phyloP scores from a whole-genome alignment of 169 alveolate genomes.

The Cryptosporidium xiaoi region DNA sequence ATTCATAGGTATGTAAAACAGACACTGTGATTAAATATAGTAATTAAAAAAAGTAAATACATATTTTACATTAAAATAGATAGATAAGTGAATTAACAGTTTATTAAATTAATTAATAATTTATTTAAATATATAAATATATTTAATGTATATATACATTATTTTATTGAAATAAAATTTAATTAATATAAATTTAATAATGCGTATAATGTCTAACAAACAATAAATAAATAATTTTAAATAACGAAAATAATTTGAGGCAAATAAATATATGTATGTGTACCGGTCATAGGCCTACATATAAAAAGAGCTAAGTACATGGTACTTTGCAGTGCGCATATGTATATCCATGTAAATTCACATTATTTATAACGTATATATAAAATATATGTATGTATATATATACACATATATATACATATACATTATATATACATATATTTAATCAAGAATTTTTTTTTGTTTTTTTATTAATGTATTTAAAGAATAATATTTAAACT shows the following conservation, averaged over 20 bases:
- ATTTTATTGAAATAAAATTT: neutral
- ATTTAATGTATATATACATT: neutral
- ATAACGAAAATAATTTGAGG: slow-evolving; percentile 52
- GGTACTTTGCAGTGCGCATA: slow-evolving; percentile 77
- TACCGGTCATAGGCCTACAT: slow-evolving; percentile 72
- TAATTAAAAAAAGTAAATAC: too few relatives aligned
- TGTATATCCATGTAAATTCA: slow-evolving; percentile 74
- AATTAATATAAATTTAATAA: slow-evolving; percentile 1
- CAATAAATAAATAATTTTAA: slow-evolving; percentile 1
- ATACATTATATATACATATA: slow-evolving; percentile 2
- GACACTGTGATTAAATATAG: too few relatives aligned
- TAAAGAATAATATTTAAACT: neutral
- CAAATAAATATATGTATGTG: slow-evolving; percentile 70
- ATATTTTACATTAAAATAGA: too few relatives aligned
- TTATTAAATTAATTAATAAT: too few relatives aligned
- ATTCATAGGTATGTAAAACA: too few relatives aligned
- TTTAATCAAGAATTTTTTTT: neutral
- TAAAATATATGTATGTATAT: neutral
- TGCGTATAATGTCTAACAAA: slow-evolving; percentile 40
- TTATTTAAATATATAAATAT: too few relatives aligned
- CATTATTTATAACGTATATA: neutral
- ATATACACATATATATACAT: neutral
- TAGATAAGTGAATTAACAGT: too few relatives aligned
- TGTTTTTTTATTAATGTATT: neutral
- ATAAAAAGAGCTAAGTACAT: slow-evolving; percentile 73